Base-by-base conservation (phyloP, 73 alveolate species). In the Paramecium biaurelia region DNA sequence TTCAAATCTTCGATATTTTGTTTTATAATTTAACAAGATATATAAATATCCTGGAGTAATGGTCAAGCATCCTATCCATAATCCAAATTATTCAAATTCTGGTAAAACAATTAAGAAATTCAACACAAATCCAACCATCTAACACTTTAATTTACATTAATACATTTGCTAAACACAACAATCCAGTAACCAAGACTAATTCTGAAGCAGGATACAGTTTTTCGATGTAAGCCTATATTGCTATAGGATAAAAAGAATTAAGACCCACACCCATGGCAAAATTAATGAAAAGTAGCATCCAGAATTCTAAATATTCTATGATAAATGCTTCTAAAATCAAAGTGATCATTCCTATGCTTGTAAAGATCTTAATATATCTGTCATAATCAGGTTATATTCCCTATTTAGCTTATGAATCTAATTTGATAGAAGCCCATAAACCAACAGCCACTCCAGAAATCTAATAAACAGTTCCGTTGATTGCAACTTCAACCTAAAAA, bases 181-280 rank as follows among this genome's bases (percentile, higher is more conserved):
- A 32, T 24, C 41, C 47, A 67, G 85, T 67, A 67, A 67, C 85
- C 47, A 67, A 67, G 2, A 28, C 41, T 34, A 67, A 67, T 67
- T 28, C 41, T 12, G 23, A 14, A 14, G 47, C 53, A 32, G 85
- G 85, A 26, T 67, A 67, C 5, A 67, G 24, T 24, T 67, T 67
- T 24, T 67, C 85, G 7, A 28, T 15, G 11, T 67, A 67, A 34
- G 85, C 15, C 10, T 34, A 67, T 34, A 67, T 67, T 1, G 85
- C 85, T 12, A 67, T 28, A 15, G 86, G 86, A 34, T 28, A 38
- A 37, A 72, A 72, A 12, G 86, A 72, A 38, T 72, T 72, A 0
- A 72, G 45, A 20, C 86, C 86, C n/a, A 72, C 38, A 28, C 86
- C 86, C 57, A 72, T 67, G 5, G 85, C 53, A 67, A 67, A 67